These are phyloP conservation scores for Eucalyptus polybractea DNA, from an alignment of 345 rosid species.

Conservation along the genomic window DNA sequence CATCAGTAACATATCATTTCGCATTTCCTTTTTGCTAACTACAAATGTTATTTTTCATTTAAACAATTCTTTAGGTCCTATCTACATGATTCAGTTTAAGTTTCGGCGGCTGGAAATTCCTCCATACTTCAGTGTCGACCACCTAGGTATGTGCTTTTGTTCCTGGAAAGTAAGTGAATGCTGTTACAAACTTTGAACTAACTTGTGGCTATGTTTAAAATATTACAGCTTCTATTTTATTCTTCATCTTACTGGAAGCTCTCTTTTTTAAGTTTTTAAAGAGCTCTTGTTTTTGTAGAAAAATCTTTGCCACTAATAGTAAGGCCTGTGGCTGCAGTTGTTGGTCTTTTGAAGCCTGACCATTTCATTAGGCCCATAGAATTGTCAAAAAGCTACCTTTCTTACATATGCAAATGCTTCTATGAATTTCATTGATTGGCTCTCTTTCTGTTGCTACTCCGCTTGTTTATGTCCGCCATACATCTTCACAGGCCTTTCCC, in stretches of 20 bases:
- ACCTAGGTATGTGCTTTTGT: constrained; percentile 48
- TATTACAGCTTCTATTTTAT: background rate
- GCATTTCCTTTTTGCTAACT: background rate
- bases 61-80: constrained; percentile 37
- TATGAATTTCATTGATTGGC: background rate
- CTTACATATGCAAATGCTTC: background rate
- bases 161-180: background rate
- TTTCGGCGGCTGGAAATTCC: constrained; percentile 93
- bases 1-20: background rate
- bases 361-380: background rate
- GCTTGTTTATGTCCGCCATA: background rate
- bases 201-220: background rate
- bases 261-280: background rate
- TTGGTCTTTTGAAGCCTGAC: background rate
- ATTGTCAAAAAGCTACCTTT: background rate
- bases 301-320: background rate
- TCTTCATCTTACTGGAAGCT: background rate
- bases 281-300: background rate
- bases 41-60: background rate
- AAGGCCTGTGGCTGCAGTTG: background rate
- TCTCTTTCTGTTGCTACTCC: background rate
- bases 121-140: constrained; percentile 61
- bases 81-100: constrained; percentile 81
- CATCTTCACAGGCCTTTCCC: background rate
- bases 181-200: background rate